Base-by-base conservation (phyloP, 495 filamentous ascomycete species). In the Entonaema liquescens region DNA sequence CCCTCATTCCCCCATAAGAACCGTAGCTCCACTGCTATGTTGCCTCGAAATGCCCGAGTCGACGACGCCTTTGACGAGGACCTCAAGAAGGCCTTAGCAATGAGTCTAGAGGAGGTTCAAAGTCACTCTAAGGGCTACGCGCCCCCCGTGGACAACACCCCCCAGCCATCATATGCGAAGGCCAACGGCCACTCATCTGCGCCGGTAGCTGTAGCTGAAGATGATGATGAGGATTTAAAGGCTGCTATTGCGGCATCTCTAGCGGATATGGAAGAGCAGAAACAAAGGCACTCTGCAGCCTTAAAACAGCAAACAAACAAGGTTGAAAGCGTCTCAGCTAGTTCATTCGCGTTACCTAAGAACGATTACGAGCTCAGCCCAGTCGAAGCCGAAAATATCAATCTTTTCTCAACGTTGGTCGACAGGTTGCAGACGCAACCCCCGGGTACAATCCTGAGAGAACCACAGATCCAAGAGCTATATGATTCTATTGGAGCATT, bases 261-360 rank as follows among this genome's bases (percentile, higher is more conserved):
- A 50, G 90, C 91, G 50, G 95, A 99, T 77, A 98, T 98, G 95
- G 95, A 99, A 81, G 90, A 97, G 76, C 96, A 99, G 72, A 98
- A 98, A 80, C 92, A 95, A 78, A 90, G 88, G 66, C 91, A 97
- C 80, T 89, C 93, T 8, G 89, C 90, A 26, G 87, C 87, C 23
- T 80, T 97, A 73, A 95, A 95, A 71, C 89, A 91, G 68, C 90
- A 92, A 65, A 81, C 89, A 3, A 80, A 83, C 9, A 82, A 69
- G n/a, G 65, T 77, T 5, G 80, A 78, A 38, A 73, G 59, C 44
- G 69, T 78, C 0, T 75, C 79, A 1, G 68, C 83, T 15, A 72
- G 82, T 28, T 79, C 80, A 1, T 81, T 86, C 17, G 73, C 81
- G 2, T 79, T 93, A 19, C 90, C 92, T 0, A 93, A 93, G 79